Evolutionary conservation across 306 rosid genomes (phyloP), one percentile per base, ranked within the genome.

Genomic region (Trifolium pratense): DNA sequence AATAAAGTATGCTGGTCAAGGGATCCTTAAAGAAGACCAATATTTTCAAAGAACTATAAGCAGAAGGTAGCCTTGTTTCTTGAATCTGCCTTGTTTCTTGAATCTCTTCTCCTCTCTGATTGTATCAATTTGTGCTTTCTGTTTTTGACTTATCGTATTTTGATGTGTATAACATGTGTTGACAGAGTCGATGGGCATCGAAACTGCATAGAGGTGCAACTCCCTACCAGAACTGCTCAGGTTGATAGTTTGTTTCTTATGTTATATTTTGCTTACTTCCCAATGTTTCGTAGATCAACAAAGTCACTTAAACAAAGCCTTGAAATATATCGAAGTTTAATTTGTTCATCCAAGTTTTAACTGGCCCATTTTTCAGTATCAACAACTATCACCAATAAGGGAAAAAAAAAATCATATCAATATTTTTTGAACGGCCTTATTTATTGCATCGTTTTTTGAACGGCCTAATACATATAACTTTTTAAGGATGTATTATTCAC

Each of bases 181-280:
- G 85, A 25, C 88, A 90, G 98, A 74, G 87, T 80, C 18, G 97
- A 89, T 67, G 97, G 89, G 49, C 89, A 85, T 39, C 83, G 82
- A 76, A 86, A 87, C 82, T 84, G 98, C 96, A 76, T 94, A 73
- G 95, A 86, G 73, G 89, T 88, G 82, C 71, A 84, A 68, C 86
- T 91, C 68, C 97, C 92, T 10, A 81, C 88, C 70, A 82, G 96
- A 79, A 94, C 96, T 60, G 91, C 97, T 29, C 98, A 91, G 97
- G 98, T 91, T 74, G 75, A 78, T 84, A 57, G 56, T 52, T 73
- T 74, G 12, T 70, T 60, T 56, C 71, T 3, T 62, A 49, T 29
- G 15, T 75, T 63, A 61, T 68, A 74, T 65, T 74, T 59, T 36
- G 23, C 46, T 69, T 73, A 53, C 57, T 73, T 23, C 25, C 58